Conservation (phyloP, 306 rosid genomes). For the Amphicarpaea edgeworthii region DNA sequence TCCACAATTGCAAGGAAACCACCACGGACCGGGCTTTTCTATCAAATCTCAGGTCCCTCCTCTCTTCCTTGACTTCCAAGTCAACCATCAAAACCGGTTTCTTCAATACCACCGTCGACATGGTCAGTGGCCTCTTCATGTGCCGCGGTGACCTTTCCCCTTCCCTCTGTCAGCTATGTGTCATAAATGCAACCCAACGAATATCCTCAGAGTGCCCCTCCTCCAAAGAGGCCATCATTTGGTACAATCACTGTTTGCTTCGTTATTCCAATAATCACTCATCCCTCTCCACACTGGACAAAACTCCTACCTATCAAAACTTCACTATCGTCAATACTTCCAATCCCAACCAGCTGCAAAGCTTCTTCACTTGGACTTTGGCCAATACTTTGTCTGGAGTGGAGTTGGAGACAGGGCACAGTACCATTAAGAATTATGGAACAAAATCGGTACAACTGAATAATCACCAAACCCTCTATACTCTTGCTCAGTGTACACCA, state of each 20-base stretch:
- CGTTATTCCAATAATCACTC: constrained; percentile 8
- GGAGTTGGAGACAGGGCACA: not conserved
- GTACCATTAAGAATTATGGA: constrained; percentile 16
- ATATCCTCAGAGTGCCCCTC: not conserved
- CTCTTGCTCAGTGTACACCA: constrained; percentile 17
- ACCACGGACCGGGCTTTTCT: too few species aligned
- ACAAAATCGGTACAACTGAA: not conserved
- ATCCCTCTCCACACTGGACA: not conserved
- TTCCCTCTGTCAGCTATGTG: constrained; percentile 1
- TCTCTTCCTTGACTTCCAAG: constrained; percentile 33
- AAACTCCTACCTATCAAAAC: not conserved
- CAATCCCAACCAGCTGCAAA: constrained; percentile 3
- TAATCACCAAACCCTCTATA: constrained; percentile 9
- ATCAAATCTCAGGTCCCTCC: constrained; percentile 7
- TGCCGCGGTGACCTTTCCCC: constrained; percentile 32
- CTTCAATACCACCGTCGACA: constrained; percentile 19
- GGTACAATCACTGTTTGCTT: constrained; percentile 35
- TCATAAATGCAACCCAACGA: constrained; percentile 6
- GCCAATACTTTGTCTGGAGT: not conserved
- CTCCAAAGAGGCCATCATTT: constrained; percentile 1
- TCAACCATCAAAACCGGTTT: constrained; percentile 12
- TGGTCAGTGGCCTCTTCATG: constrained; percentile 42
- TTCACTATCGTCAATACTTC: not conserved
- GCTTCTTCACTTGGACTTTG: not conserved
- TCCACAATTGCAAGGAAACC: not conserved